These are phyloP conservation scores for Aspergillus asperescens DNA, from an alignment of 495 filamentous ascomycete genomes.

Conservation along the genomic window DNA sequence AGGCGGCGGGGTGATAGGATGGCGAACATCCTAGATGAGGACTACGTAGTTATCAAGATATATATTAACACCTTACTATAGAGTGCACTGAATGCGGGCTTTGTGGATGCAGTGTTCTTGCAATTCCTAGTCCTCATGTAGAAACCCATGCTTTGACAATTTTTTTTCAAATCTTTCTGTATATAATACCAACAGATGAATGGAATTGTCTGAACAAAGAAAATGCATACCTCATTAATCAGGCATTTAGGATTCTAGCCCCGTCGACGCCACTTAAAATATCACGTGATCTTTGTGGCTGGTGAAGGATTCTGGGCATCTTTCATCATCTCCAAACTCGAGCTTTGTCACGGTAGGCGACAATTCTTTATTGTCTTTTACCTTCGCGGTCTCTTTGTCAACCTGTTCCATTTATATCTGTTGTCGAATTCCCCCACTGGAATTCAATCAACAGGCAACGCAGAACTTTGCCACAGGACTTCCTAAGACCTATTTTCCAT, in stretches of 20 bases:
- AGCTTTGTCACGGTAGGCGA: slow-evolving; percentile 1
- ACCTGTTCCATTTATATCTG: not conserved
- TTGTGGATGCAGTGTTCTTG: no score
- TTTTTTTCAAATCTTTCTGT: no score
- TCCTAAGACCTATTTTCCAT: not conserved
- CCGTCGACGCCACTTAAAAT: not conserved
- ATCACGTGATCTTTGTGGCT: slow-evolving; percentile 15
- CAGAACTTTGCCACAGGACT: not conserved
- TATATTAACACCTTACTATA: no score
- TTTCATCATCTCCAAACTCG: slow-evolving; percentile 17
- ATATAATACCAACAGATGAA: no score
- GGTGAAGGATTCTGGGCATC: slow-evolving; percentile 12
- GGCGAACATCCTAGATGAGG: no score
- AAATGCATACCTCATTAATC: not conserved
- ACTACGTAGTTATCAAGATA: no score
- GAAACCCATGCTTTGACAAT: no score
- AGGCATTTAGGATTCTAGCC: not conserved
- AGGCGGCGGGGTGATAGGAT: no score
- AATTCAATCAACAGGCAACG: not conserved
- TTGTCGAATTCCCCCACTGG: not conserved
- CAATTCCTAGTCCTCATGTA: no score
- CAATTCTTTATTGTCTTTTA: not conserved
- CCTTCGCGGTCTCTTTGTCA: slow-evolving; percentile 2
- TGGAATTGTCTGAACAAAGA: no score
- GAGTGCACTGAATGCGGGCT: no score